These are phyloP conservation scores for Platismatia glauca DNA, from an alignment of 495 filamentous ascomycete genomes.

Conservation along the genomic window DNA sequence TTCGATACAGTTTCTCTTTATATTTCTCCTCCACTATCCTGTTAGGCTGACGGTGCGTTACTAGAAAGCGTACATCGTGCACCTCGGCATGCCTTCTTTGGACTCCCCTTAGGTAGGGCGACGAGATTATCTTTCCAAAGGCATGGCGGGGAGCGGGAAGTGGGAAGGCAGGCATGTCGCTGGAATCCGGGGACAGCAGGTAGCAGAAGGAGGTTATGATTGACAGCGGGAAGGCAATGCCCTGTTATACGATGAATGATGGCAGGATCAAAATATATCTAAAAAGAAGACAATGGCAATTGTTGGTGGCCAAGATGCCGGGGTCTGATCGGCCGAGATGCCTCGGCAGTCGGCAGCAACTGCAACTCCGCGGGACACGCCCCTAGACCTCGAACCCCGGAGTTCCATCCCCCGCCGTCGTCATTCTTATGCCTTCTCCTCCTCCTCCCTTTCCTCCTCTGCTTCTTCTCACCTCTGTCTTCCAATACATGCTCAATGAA, in stretches of 20 bases:
- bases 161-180: constrained; percentile 26
- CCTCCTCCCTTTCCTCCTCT: not conserved
- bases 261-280: no score
- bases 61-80: constrained; percentile 83
- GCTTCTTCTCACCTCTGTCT: not conserved
- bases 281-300: no score
- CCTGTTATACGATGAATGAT: not conserved
- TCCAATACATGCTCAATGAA: not conserved
- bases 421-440: not conserved
- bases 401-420: not conserved
- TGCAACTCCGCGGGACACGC: no score
- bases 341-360: not conserved
- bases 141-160: constrained; percentile 26
- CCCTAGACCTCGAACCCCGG: not conserved
- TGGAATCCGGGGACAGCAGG: not conserved
- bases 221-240: not conserved
- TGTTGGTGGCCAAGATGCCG: no score
- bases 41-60: constrained; percentile 52
- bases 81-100: constrained; percentile 89
- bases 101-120: constrained; percentile 23
- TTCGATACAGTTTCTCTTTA: constrained; percentile 70
- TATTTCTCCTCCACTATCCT: constrained; percentile 69
- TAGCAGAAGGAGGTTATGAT: not conserved
- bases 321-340: not conserved
- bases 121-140: constrained; percentile 21